Evolutionary conservation across 306 rosid species (phyloP), one percentile per base, ranked within the genome.

Genomic region (Pyrus betulifolia): DNA sequence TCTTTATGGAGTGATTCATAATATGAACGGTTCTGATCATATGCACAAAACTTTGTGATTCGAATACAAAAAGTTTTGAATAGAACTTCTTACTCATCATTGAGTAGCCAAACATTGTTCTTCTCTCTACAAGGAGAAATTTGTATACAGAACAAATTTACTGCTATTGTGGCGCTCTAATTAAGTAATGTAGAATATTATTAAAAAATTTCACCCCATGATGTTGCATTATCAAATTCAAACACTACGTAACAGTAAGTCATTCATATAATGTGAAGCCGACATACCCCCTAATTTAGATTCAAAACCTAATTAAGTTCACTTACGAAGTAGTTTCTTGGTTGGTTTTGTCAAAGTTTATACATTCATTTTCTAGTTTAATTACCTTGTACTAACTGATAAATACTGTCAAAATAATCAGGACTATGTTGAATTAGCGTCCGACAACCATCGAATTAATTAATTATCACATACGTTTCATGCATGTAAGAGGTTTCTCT

Each of bases 151-250:
- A 49, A 14, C 2, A 17, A 14, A 4, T 49, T 49, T 49, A 14
- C 12, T 0, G 1, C 2, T 49, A 49, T 14, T 6, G 1, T 45
- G 2, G 0, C 1, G 17, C 12, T 45, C 1, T 45, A 0, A 38
- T 38, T 0, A 38, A 38, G 2, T 38, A 38, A 38, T 33, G 0
- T 5, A 38, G 0, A 6, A 38, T 2, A 6, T 5, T 38, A 38
- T 38, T 38, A 7, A 38, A 7, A 38, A 1, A 0, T 1, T 38
- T 38, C 10, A 38, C 2, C 10, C 7, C 1, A 38, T 0, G 0
- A 38, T 38, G 1, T 38, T 38, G 0, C 1, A 38, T 38, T 38
- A 38, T 38, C 8, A 38, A 38, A 38, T 38, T 38, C 0, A 38
- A 38, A 38, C 1, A 38, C 10, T 0, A 38, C 9, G 2, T 38